Percentiles rank a stretch among this genome's conserved stretches.
These are phyloP conservation scores for Panaeolus papilionaceus DNA, from an alignment of 768 basidiomycete species.

Conservation along the genomic window DNA sequence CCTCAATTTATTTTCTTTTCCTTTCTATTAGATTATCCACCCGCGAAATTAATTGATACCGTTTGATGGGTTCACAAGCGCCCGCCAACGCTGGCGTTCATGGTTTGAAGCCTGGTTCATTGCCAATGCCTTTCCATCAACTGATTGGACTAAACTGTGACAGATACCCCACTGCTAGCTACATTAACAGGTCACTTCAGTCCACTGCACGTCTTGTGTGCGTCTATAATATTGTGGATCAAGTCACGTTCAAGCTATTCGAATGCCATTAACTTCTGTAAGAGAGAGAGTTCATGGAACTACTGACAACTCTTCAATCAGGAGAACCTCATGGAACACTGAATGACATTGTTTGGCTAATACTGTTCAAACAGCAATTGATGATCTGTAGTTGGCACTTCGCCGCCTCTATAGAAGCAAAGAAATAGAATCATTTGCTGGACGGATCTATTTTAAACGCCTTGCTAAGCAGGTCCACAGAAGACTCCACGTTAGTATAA, in stretches of 20 bases:
- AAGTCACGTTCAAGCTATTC: neutral
- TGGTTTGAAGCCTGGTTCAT: constrained; percentile 12
- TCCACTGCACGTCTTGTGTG: neutral
- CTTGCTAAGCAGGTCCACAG: neutral
- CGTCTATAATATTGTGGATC: neutral
- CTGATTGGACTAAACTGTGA: constrained; percentile 5
- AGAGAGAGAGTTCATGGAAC: neutral
- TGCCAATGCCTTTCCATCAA: neutral
- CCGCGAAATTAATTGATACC: constrained; percentile 1
- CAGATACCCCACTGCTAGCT: neutral
- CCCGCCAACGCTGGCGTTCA: neutral
- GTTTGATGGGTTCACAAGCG: neutral
- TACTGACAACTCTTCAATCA: neutral
- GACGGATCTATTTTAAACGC: constrained; percentile 6
- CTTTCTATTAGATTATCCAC: constrained; percentile 6
- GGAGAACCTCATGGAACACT: neutral
- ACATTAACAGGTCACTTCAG: neutral
- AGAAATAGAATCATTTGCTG: constrained; percentile 1
- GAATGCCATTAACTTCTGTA: neutral
- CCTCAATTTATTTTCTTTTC: constrained; percentile 12
- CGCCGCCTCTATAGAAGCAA: neutral
- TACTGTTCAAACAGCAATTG: neutral
- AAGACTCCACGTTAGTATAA: neutral
- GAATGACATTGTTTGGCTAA: neutral
- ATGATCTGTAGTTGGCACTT: constrained; percentile 1